Percentiles rank a stretch among this genome's conserved stretches.
phyloP scores from a whole-genome alignment of 1,284 basidiomycete species.

The Nidula niveotomentosa region DNA sequence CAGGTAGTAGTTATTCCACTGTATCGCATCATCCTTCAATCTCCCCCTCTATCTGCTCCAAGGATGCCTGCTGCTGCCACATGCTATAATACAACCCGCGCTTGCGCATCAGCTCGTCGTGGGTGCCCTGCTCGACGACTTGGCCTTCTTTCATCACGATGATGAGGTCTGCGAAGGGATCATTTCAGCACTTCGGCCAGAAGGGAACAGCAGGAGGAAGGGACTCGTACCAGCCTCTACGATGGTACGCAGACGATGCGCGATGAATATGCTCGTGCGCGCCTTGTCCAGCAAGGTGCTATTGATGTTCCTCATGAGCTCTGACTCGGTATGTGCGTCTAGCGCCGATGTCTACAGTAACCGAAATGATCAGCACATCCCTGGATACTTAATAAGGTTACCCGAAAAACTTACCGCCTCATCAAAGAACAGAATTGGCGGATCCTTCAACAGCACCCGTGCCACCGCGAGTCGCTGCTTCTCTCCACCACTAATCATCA shows the following conservation, averaged over 20 bases:
- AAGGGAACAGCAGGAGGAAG: neutral
- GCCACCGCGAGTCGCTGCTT: slow-evolving; percentile 97
- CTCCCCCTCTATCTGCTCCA: neutral
- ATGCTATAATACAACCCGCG: slow-evolving; percentile 82
- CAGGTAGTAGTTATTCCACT: too few relatives aligned
- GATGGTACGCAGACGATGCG: slow-evolving; percentile 88
- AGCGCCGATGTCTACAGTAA: slow-evolving; percentile 81
- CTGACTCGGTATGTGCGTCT: slow-evolving; percentile 92
- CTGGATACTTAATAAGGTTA: neutral
- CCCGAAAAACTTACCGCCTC: slow-evolving; percentile 74
- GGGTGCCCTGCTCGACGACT: slow-evolving; percentile 91
- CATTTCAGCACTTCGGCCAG: neutral
- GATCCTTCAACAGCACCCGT: slow-evolving; percentile 90
- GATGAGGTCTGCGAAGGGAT: slow-evolving; percentile 65
- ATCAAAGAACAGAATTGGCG: slow-evolving; percentile 95
- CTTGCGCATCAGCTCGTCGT: slow-evolving; percentile 75
- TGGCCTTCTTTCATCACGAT: slow-evolving; percentile 86
- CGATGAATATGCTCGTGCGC: slow-evolving; percentile 95
- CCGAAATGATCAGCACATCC: slow-evolving; percentile 1
- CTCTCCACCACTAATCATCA: slow-evolving; percentile 99
- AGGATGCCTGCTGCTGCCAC: slow-evolving; percentile 79
- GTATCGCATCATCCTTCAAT: neutral
- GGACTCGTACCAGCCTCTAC: slow-evolving; percentile 74
- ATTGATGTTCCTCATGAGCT: slow-evolving; percentile 96
- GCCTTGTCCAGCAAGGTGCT: slow-evolving; percentile 71